Percentiles rank a stretch among this genome's conserved stretches.
Evolutionary conservation across 2,329 filamentous ascomycete species (phyloP).

Genomic region (Alternaria incomplexa): DNA sequence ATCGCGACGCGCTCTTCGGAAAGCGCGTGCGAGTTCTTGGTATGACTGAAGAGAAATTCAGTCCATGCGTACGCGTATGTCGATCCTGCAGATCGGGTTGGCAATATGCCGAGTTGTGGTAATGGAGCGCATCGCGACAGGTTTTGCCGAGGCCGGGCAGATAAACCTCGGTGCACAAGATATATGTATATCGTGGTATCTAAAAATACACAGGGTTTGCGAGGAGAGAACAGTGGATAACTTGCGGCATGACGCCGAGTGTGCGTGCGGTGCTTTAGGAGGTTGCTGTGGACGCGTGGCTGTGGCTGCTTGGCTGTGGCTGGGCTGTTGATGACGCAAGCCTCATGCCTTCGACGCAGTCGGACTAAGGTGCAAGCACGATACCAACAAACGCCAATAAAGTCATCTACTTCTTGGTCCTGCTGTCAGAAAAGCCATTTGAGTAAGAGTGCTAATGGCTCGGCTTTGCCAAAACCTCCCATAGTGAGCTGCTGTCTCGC

Average conservation of each 20-base stretch:
- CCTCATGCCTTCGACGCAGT: conserved; percentile 1
- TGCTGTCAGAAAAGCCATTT: not conserved
- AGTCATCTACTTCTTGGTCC: not conserved
- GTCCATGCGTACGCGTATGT: conserved; percentile 5
- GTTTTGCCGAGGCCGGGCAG: not conserved
- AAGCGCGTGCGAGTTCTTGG: conserved; percentile 10
- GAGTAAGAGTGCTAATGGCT: not conserved
- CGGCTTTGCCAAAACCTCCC: not conserved
- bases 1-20: conserved; percentile 10
- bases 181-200: conserved; percentile 1
- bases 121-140: conserved; percentile 5
- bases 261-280: not conserved
- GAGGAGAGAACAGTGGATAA: not conserved
- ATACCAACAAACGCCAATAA: not conserved
- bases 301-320: conserved; percentile 13
- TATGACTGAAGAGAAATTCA: conserved; percentile 14
- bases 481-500: not conserved
- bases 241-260: not conserved
- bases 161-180: not conserved
- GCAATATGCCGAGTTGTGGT: conserved; percentile 4
- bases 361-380: not conserved
- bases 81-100: conserved; percentile 13
- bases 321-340: conserved; percentile 10
- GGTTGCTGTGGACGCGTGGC: conserved; percentile 10
- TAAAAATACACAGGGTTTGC: conserved; percentile 9